Conservation (phyloP, 2,329 filamentous ascomycete genomes). For the Emergomyces orientalis region DNA sequence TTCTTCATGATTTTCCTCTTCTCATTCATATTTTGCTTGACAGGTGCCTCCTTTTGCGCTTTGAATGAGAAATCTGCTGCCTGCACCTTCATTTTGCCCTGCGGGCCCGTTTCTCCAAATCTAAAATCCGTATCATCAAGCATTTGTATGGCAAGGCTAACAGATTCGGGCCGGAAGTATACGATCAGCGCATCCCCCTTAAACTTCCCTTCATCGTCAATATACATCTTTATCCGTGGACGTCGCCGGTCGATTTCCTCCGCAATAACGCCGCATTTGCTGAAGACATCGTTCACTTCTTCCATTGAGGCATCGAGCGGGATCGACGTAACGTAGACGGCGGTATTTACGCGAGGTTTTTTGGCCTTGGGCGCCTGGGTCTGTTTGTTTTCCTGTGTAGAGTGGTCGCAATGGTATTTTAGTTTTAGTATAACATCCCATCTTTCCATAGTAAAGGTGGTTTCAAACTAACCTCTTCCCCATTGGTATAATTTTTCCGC, state of each 20-base stretch:
- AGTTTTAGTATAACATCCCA: background rate
- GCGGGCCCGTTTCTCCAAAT: constrained; percentile 44
- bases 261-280: constrained; percentile 81
- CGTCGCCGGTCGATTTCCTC: constrained; percentile 85
- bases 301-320: constrained; percentile 67
- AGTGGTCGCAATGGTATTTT: background rate
- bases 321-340: constrained; percentile 83
- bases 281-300: constrained; percentile 78
- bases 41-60: constrained; percentile 60
- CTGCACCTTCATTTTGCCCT: constrained; percentile 67
- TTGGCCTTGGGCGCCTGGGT: constrained; percentile 29
- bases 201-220: constrained; percentile 68
- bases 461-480: constrained; percentile 41
- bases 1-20: constrained; percentile 86
- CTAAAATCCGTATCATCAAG: constrained; percentile 60
- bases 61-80: constrained; percentile 87
- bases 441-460: background rate
- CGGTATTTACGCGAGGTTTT: constrained; percentile 61
- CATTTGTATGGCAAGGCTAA: constrained; percentile 53
- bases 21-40: constrained; percentile 52
- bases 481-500: constrained; percentile 43
- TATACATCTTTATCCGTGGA: constrained; percentile 89
- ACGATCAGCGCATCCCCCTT: constrained; percentile 90
- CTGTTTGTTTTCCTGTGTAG: constrained; percentile 12
- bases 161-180: constrained; percentile 92